Evolutionary conservation across 2,329 filamentous ascomycete genomes (phyloP), one percentile per base, ranked within the genome.

Genomic region (Elsinoe batatas): DNA sequence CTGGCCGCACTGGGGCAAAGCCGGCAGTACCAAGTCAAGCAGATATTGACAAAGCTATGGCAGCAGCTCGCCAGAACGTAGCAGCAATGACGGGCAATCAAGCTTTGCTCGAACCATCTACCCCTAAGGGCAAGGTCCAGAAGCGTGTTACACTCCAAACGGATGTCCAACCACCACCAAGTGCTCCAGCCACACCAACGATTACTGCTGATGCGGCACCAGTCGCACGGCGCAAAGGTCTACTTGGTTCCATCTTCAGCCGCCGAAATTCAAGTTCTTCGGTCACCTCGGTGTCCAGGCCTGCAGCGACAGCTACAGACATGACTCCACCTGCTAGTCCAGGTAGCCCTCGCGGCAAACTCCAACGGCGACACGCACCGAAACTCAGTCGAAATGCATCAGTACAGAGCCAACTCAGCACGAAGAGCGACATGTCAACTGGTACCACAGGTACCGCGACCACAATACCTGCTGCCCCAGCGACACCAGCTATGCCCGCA

Each of bases 321-420:
- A 56, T 57, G 33, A 56, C 57, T 6, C 50, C 51, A 22, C 35
- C 42, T 1, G 49, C 57, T 3, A 68, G 65, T 44, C 69, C 46
- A 44, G 47, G 32, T 53, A 56, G 60, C 18, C 63, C 58, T 33
- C 63, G 63, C 42, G 68, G 69, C 1, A 76, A 74, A 59, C 64
- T 79, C 10, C 76, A 79, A 59, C 76, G 79, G 58, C 72, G 71
- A 18, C 69, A 63, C 44, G 71, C 64, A 6, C 67, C 68, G 15
- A 68, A 69, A 37, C 62, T 51, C 18, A 17, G 35, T 15, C 33
- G 55, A 3, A 17, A 18, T 17, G 35, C n/a, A 2, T 44, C 46
- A 12, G 37, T 47, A n/a, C 47, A 51, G 17, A 51, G 47, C 47
- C 17, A 38, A 15, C 11, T 51, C 8, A 51, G 47, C 35, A 35